Evolutionary conservation across 768 basidiomycete genomes (phyloP), one percentile per base, ranked within the genome.

Genomic region (Mycena kentingensis): DNA sequence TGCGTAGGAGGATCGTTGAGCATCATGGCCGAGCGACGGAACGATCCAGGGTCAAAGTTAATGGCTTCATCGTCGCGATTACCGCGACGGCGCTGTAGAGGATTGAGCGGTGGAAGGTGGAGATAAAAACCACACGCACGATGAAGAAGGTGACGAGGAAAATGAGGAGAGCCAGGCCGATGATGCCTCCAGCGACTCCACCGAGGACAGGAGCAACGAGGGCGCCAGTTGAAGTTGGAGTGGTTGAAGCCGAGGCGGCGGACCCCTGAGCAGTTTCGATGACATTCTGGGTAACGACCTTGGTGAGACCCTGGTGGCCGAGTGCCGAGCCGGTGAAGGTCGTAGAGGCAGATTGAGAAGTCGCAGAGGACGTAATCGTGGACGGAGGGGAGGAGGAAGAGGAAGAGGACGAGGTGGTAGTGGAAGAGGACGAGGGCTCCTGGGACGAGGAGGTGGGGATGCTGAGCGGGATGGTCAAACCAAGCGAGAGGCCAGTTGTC

Each of bases 11-110:
- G 75, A 57, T 86, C 85, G 41, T 81, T 72, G 21, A 83, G 69
- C 21, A 87, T 65, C 15, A 83, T 63, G n/a, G 79, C 80, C 13
- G 87, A 88, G 46, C 84, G 82, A 46, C 81, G 79, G 76, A 87
- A 87, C 10, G 77, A 77, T 37, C 70, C 66, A 1, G 83, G 68
- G 55, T 81, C 76, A 66, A 87, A 90, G 18, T 63, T 67, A 41
- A 67, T 62, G 24, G 77, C 75, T 0, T 71, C 71, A n/a, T 73
- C 67, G 18, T 69, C 72, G 57, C n/a, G n/a, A n/a, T 72, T 70
- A 42, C 74, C 70, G 29, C 69, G 71, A 32, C 77, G 78, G 46
- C 77, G 76, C 75, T 82, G 55, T 22, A 55, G 24, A 34, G 28
- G 49, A 46, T 55, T 24, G 41, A 38, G 46, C 13, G 47, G 19